phyloP scores from a whole-genome alignment of 164 flowering plant genomes.

The Chimonanthus salicifolius region DNA sequence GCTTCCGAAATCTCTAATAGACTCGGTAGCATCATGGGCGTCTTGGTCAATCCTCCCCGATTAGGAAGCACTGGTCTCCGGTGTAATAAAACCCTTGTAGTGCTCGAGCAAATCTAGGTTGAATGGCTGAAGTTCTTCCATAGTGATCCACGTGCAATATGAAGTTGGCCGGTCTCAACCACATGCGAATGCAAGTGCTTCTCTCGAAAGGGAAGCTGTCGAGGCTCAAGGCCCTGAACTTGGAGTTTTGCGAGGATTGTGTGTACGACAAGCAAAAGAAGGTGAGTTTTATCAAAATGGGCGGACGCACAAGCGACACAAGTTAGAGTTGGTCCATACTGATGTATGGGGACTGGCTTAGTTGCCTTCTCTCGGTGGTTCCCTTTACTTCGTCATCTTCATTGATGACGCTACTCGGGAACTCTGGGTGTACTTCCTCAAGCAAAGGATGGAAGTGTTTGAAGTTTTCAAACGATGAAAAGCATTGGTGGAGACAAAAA shows the following conservation, averaged over 20 bases:
- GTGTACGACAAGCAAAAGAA: conserved; percentile 3
- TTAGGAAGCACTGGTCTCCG: too few species aligned
- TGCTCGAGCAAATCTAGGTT: too few species aligned
- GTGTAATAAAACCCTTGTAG: too few species aligned
- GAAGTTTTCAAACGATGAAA: not conserved
- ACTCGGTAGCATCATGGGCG: too few species aligned
- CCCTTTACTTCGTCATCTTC: not conserved
- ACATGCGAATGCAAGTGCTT: conserved; percentile 3
- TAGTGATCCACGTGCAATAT: too few species aligned
- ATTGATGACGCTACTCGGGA: not conserved
- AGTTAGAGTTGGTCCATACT: conserved; percentile 1
- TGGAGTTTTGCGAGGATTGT: conserved; percentile 3
- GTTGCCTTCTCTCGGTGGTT: conserved; percentile 3
- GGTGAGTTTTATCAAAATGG: not conserved
- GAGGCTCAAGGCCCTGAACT: not conserved
- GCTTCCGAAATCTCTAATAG: too few species aligned
- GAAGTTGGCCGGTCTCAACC: not conserved
- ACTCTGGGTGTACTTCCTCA: not conserved
- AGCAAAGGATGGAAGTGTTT: not conserved
- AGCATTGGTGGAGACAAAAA: not conserved
- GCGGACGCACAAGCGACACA: not conserved
- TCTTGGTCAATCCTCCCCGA: too few species aligned
- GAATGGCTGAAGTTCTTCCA: too few species aligned
- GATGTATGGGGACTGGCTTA: conserved; percentile 1
- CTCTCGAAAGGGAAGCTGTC: not conserved